Conservation (phyloP, 352 stramenopile genomes). For the Peronospora farinosa region DNA sequence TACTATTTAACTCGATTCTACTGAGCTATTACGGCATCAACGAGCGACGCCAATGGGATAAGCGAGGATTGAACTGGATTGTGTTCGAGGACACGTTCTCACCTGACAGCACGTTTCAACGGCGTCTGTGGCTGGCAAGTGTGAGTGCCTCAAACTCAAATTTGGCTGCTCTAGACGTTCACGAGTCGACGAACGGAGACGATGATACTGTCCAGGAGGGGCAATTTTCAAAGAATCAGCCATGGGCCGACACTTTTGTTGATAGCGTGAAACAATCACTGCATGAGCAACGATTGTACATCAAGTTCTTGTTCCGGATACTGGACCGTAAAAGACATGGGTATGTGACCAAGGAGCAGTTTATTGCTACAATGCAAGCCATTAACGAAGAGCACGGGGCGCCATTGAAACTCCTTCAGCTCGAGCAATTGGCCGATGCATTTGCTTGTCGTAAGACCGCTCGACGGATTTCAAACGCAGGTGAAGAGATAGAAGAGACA, state of each 20-base stretch:
- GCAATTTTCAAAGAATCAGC: slow-evolving; percentile 32
- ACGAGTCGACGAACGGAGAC: slow-evolving; percentile 22
- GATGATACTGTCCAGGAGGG: slow-evolving; percentile 31
- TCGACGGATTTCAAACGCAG: slow-evolving; percentile 17
- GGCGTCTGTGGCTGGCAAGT: slow-evolving; percentile 54
- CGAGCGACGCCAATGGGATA: slow-evolving; percentile 32
- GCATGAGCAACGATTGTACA: slow-evolving; percentile 72
- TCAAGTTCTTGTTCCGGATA: slow-evolving; percentile 77
- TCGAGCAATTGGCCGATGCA: slow-evolving; percentile 61
- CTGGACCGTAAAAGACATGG: slow-evolving; percentile 61
- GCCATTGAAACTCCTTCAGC: slow-evolving; percentile 47
- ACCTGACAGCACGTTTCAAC: slow-evolving; percentile 54
- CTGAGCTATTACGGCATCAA: slow-evolving; percentile 61
- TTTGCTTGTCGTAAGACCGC: slow-evolving; percentile 41
- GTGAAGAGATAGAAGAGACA: slow-evolving; percentile 25
- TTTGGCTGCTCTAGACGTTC: slow-evolving; percentile 25
- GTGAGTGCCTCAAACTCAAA: slow-evolving; percentile 51
- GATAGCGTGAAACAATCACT: slow-evolving; percentile 67
- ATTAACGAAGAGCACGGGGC: slow-evolving; percentile 68
- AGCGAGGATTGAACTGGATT: slow-evolving; percentile 48
- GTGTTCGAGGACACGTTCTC: slow-evolving; percentile 82
- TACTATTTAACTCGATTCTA: slow-evolving; percentile 61
- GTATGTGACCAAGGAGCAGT: slow-evolving; percentile 60
- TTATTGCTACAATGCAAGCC: slow-evolving; percentile 65
- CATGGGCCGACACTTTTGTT: slow-evolving; percentile 63